These are phyloP conservation scores for Trametes sanguinea DNA, from an alignment of 768 basidiomycete species.

Conservation along the genomic window DNA sequence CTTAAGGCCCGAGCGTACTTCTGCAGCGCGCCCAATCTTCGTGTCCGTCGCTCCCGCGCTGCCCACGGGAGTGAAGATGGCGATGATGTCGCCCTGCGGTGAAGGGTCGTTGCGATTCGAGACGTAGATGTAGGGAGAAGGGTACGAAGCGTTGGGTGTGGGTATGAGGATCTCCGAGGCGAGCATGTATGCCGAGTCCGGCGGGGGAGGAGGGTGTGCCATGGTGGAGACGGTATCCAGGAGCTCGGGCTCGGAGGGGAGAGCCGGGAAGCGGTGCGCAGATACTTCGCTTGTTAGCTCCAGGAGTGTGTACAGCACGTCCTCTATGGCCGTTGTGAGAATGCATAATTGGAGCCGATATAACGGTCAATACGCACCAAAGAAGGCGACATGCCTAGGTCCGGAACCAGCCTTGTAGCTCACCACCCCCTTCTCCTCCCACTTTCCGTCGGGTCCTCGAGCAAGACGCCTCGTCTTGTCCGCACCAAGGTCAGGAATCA, in stretches of 20 bases:
- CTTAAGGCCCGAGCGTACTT: constrained; percentile 67
- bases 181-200: constrained; percentile 45
- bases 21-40: constrained; percentile 52
- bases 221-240: constrained; percentile 49
- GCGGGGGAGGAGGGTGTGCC: constrained; percentile 40
- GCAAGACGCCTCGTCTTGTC: constrained; percentile 65
- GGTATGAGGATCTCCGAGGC: constrained; percentile 74
- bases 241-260: constrained; percentile 42
- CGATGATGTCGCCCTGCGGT: constrained; percentile 69
- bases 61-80: constrained; percentile 60
- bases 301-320: constrained; percentile 62
- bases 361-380: constrained; percentile 45
- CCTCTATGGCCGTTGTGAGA: constrained; percentile 43
- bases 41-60: constrained; percentile 28
- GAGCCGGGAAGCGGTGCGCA: constrained; percentile 53
- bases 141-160: constrained; percentile 49
- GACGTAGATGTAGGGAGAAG: constrained; percentile 63
- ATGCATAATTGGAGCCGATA: not conserved
- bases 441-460: constrained; percentile 44
- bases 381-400: constrained; percentile 66
- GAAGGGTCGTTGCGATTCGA: constrained; percentile 78
- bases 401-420: constrained; percentile 59
- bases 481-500: constrained; percentile 75
- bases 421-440: constrained; percentile 53
- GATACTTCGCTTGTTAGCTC: constrained; percentile 64